Evolutionary conservation across 1,139 yeast species (phyloP), one percentile per base, ranked within the genome.

Genomic region (Magnusiomyces fungicola): DNA sequence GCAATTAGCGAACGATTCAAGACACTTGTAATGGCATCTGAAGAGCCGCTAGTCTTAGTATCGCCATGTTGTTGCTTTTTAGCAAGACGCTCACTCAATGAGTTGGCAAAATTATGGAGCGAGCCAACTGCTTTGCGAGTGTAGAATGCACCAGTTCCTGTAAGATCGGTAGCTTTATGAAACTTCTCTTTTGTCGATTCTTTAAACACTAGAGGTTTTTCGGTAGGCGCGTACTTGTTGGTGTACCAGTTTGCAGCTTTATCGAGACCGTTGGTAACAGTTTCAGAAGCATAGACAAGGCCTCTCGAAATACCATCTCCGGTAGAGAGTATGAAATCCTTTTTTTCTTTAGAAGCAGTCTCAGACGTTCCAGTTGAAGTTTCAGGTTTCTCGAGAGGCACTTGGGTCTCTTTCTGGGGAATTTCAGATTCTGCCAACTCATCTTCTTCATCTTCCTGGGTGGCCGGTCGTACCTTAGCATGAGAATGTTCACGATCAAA

Each of bases 51-150:
- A 29, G 41, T 27, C 48, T 54, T 48, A 47, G 63, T 61, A 50
- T 65, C 62, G 58, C 69, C 68, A 55, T 58, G 56, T 18, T 29
- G 27, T 6, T 21, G 37, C 22, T 19, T n/a, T 7, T 16, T n/a
- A 9, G 48, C 25, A 16, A 48, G 29, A 16, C 47, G 45, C 18
- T 36, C 41, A 6, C 53, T 50, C 19, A 47, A 25, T 4, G 25
- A 25, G 21, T 40, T 43, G 12, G 49, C 53, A 14, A 48, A 43
- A n/a, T 43, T 45, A 5, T 50, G 34, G 7, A 50, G 39, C n/a
- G 47, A 45, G n/a, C 21, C 38, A 10, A 30, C 44, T 2, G 53
- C 49, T 30, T 50, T 45, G 25, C 38, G 50, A 1, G 49, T 43
- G 16, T 44, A 50, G 9, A 33, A 9, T 2, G 50, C 48, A 14